Conservation (phyloP, 129 eudicot genomes). For the Tanacetum coccineum region DNA sequence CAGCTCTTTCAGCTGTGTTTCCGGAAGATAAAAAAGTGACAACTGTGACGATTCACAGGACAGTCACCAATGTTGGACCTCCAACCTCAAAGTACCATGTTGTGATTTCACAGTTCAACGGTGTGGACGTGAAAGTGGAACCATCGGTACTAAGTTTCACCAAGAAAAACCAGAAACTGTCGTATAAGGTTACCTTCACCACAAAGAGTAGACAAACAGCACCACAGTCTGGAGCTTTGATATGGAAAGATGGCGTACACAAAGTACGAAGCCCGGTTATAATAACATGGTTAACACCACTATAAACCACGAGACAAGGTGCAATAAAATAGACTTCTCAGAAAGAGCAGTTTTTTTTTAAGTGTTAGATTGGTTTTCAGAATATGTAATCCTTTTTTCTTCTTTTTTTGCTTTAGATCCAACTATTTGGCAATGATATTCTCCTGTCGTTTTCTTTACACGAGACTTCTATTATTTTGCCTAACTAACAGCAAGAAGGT, state of each 20-base stretch:
- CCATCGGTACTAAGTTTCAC: slow-evolving; percentile 55
- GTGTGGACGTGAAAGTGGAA: slow-evolving; percentile 63
- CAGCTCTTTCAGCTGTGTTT: slow-evolving; percentile 78
- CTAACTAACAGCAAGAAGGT: background rate
- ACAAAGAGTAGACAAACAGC: slow-evolving; percentile 45
- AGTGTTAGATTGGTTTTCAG: slow-evolving; percentile 16
- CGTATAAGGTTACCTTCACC: slow-evolving; percentile 59
- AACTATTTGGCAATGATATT: slow-evolving; percentile 24
- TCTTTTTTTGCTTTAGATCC: slow-evolving; percentile 19
- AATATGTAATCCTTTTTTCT: slow-evolving; percentile 26
- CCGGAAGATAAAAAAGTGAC: slow-evolving; percentile 38
- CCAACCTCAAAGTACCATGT: slow-evolving; percentile 61
- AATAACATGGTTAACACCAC: slow-evolving; percentile 68
- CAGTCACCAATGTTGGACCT: slow-evolving; percentile 77
- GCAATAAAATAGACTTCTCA: slow-evolving; percentile 35
- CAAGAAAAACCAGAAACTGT: slow-evolving; percentile 49
- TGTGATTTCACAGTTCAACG: slow-evolving; percentile 52
- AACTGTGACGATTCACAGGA: slow-evolving; percentile 43
- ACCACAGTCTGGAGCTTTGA: slow-evolving; percentile 67
- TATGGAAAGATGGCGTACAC: slow-evolving; percentile 83
- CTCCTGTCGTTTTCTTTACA: slow-evolving; percentile 5
- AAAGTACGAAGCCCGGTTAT: slow-evolving; percentile 73
- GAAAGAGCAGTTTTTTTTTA: slow-evolving; percentile 25
- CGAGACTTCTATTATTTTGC: too few relatives aligned
- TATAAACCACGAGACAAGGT: slow-evolving; percentile 24